phyloP scores from a whole-genome alignment of 257 asterid genomes.

The Gynochthodes officinalis region DNA sequence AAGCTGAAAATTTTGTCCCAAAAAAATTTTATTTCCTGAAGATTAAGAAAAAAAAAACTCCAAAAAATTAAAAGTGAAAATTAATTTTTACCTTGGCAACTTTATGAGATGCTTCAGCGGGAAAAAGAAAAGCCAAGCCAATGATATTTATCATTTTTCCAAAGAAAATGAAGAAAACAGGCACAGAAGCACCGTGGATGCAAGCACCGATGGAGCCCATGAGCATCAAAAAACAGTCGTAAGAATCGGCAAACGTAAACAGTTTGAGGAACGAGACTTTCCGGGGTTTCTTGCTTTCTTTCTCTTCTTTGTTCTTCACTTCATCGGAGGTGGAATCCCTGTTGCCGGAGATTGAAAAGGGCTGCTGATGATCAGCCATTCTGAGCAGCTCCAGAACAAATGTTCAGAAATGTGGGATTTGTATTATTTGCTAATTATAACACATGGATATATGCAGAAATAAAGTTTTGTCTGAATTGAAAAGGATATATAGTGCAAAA shows the following conservation, averaged over 20 bases:
- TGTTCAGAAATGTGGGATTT: background rate
- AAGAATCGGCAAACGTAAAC: conserved; percentile 68
- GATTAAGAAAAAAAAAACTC: too few species aligned
- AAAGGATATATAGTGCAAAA: too few species aligned
- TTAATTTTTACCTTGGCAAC: conserved; percentile 54
- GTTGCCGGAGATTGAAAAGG: conserved; percentile 13
- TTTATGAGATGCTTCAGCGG: conserved; percentile 73
- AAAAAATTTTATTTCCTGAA: too few species aligned
- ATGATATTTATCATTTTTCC: conserved; percentile 81
- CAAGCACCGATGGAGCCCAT: conserved; percentile 81
- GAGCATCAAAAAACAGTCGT: conserved; percentile 70
- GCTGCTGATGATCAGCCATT: conserved; percentile 19
- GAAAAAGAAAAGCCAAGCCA: conserved; percentile 86
- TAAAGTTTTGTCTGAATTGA: background rate
- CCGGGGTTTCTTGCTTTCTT: conserved; percentile 4
- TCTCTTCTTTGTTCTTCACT: conserved; percentile 2
- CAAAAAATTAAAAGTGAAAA: too few species aligned
- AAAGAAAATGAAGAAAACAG: conserved; percentile 91
- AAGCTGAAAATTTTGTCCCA: too few species aligned
- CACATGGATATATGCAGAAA: too few species aligned
- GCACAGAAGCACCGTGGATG: conserved; percentile 93
- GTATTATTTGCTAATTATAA: too few species aligned
- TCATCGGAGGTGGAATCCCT: conserved; percentile 15
- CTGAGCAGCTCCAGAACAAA: background rate
- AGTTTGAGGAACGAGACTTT: conserved; percentile 51